Conservation (phyloP, 805 yeast genomes). For the Candida multigemmis region DNA sequence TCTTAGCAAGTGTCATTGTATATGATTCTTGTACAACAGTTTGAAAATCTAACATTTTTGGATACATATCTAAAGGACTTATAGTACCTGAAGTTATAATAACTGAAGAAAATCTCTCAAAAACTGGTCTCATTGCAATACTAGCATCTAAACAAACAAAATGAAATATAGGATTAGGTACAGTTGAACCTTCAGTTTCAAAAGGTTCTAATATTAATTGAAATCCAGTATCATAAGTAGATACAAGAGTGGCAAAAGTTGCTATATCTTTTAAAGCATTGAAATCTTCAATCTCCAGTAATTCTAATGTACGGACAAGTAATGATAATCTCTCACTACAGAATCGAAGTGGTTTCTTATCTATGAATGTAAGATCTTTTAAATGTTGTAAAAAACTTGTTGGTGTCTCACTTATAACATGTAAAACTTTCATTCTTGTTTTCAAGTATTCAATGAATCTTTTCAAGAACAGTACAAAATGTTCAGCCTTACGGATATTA, state of each 20-base stretch:
- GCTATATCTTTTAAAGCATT: slow-evolving; percentile 92
- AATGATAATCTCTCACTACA: slow-evolving; percentile 88
- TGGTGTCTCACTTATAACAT: slow-evolving; percentile 97
- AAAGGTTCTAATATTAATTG: slow-evolving; percentile 88
- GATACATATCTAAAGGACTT: slow-evolving; percentile 98
- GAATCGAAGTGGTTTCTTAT: slow-evolving; percentile 81
- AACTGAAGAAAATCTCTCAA: slow-evolving; percentile 86
- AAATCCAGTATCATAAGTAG: slow-evolving; percentile 93
- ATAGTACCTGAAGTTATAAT: slow-evolving; percentile 97
- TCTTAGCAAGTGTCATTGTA: slow-evolving; percentile 87
- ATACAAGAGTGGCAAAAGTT: slow-evolving; percentile 90
- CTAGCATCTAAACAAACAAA: slow-evolving; percentile 96
- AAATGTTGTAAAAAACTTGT: slow-evolving; percentile 85
- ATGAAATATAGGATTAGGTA: slow-evolving; percentile 90
- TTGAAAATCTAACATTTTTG: slow-evolving; percentile 88
- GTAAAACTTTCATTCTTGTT: slow-evolving; percentile 94
- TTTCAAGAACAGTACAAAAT: slow-evolving; percentile 86
- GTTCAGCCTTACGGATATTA: slow-evolving; percentile 93
- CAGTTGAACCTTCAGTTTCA: slow-evolving; percentile 88
- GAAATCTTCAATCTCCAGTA: slow-evolving; percentile 83
- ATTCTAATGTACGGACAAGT: slow-evolving; percentile 81
- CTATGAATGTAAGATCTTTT: slow-evolving; percentile 88
- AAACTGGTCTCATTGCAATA: slow-evolving; percentile 94
- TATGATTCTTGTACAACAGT: slow-evolving; percentile 93
- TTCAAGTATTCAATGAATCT: slow-evolving; percentile 90